Evolutionary conservation across 176 grass and related monocot species (phyloP).

Genomic region (Musa acuminata): DNA sequence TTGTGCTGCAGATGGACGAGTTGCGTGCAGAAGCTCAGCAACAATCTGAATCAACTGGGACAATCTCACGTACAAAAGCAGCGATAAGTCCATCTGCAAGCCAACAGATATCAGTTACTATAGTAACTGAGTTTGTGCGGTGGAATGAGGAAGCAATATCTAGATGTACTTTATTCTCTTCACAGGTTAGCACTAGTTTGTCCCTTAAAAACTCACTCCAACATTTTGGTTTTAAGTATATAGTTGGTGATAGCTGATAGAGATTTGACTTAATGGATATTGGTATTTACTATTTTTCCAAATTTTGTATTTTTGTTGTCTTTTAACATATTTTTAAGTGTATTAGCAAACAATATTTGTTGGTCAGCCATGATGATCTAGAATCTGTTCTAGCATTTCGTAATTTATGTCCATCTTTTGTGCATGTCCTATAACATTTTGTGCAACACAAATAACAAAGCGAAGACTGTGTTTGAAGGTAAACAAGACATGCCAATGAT

Average conservation of each 20-base stretch:
- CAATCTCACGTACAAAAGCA: slow-evolving; percentile 77
- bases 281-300: not conserved
- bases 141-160: slow-evolving; percentile 99
- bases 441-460: too few relatives aligned
- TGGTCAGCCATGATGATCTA: too few relatives aligned
- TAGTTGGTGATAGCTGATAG: not conserved
- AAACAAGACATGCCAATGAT: too few relatives aligned
- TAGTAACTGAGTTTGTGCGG: slow-evolving; percentile 85
- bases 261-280: not conserved
- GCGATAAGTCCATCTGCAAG: slow-evolving; percentile 40
- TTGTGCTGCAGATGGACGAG: slow-evolving; percentile 64
- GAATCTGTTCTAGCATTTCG: too few relatives aligned
- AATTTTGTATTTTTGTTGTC: not conserved
- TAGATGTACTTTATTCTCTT: slow-evolving; percentile 84
- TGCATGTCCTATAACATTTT: not conserved
- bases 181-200: slow-evolving; percentile 54
- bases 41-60: slow-evolving; percentile 78
- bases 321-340: not conserved
- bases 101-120: slow-evolving; percentile 91
- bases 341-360: not conserved
- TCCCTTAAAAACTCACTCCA: not conserved
- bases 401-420: not conserved
- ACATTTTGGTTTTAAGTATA: not conserved
- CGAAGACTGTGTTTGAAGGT: too few relatives aligned
- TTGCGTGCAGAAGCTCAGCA: slow-evolving; percentile 71